Evolutionary conservation across 1,284 basidiomycete species (phyloP).

Genomic region (Wallemia mellicola): DNA sequence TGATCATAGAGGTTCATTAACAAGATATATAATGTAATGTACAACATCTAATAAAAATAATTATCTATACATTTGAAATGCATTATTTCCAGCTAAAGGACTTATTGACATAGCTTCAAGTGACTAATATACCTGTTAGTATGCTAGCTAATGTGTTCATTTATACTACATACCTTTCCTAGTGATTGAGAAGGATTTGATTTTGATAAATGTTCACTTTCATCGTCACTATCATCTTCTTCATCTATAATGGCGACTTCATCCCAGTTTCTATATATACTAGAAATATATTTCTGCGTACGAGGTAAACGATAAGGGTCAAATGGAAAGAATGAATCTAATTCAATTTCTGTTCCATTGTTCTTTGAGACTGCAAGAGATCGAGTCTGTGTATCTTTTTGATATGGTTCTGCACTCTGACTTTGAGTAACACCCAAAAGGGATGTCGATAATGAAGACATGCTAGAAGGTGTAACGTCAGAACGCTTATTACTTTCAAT

Average conservation of each 20-base stretch:
- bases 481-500: slow-evolving; percentile 50
- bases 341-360: slow-evolving; percentile 26
- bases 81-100: background rate
- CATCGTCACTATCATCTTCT: slow-evolving; percentile 12
- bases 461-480: slow-evolving; percentile 16
- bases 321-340: slow-evolving; percentile 93
- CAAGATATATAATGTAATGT: too few relatives aligned
- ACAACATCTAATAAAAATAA: too few relatives aligned
- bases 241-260: slow-evolving; percentile 18
- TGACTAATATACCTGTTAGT: background rate
- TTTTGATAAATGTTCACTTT: slow-evolving; percentile 8
- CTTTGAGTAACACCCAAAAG: background rate
- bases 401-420: background rate
- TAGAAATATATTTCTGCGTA: slow-evolving; percentile 19
- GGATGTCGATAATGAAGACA: background rate
- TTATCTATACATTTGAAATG: background rate
- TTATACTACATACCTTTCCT: background rate
- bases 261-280: slow-evolving; percentile 24
- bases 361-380: background rate
- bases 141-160: background rate
- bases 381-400: slow-evolving; percentile 1
- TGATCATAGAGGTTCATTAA: background rate
- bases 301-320: slow-evolving; percentile 73
- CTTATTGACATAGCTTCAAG: background rate
- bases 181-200: background rate